These are phyloP conservation scores for Asterella californica DNA, from an alignment of 225 moss, liverwort and hornwort species.

Conservation along the genomic window DNA sequence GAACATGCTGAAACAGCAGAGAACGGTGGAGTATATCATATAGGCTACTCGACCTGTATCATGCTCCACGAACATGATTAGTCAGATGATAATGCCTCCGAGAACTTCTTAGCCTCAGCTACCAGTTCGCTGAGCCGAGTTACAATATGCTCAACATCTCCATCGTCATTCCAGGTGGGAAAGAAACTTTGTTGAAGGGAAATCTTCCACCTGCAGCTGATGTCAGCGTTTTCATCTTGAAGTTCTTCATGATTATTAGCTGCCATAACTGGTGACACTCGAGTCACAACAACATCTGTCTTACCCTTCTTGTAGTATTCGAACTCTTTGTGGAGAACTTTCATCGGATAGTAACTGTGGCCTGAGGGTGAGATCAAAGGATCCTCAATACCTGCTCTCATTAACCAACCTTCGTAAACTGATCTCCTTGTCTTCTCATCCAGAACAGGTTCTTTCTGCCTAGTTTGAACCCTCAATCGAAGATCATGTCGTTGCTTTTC, in stretches of 20 bases:
- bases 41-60: too few relatives aligned
- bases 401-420: conserved; percentile 23
- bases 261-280: conserved; percentile 5
- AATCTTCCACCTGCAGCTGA: conserved; percentile 30
- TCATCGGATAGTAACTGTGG: conserved; percentile 23
- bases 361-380: conserved; percentile 26
- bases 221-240: background rate
- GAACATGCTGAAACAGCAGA: too few relatives aligned
- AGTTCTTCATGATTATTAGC: background rate
- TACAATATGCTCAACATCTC: background rate
- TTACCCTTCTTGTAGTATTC: conserved; percentile 24
- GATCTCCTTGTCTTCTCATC: background rate
- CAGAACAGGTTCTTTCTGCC: conserved; percentile 7
- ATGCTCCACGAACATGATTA: background rate
- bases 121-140: background rate
- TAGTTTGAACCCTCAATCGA: conserved; percentile 29
- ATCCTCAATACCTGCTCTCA: conserved; percentile 7
- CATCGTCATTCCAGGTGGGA: background rate
- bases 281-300: conserved; percentile 19
- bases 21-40: too few relatives aligned
- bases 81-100: background rate
- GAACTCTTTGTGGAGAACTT: conserved; percentile 29
- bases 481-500: conserved; percentile 23
- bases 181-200: conserved; percentile 16
- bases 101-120: conserved; percentile 3